phyloP scores from a whole-genome alignment of 768 basidiomycete species.

The Tulasnella sp. region DNA sequence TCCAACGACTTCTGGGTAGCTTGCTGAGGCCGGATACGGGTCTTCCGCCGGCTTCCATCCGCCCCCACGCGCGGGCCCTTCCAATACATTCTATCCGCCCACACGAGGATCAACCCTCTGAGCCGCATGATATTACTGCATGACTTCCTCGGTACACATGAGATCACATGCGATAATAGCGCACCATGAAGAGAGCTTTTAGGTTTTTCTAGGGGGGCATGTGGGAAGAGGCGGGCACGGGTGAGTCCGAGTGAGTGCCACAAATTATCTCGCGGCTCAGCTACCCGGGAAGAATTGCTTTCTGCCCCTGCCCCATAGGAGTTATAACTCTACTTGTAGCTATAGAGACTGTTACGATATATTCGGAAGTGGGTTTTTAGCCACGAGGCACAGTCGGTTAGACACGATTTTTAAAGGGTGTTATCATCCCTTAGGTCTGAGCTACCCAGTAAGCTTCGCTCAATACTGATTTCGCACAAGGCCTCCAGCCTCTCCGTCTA shows the following conservation, averaged over 20 bases:
- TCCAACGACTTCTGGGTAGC: neutral
- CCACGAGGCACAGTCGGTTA: neutral
- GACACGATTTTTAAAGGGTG: neutral
- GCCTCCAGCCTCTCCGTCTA: constrained; percentile 42
- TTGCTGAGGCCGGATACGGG: neutral
- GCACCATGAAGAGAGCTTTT: neutral
- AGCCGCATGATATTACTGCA: neutral
- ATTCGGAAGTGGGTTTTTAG: no score
- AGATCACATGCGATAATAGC: neutral
- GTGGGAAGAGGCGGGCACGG: neutral
- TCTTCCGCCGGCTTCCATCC: neutral
- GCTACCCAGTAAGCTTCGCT: no score
- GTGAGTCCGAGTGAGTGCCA: no score
- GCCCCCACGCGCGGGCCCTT: neutral
- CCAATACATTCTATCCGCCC: neutral
- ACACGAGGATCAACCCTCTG: neutral
- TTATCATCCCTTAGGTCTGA: neutral
- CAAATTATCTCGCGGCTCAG: neutral
- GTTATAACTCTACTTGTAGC: no score
- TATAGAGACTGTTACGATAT: no score
- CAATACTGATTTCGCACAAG: no score
- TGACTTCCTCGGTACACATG: neutral
- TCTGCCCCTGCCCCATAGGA: neutral
- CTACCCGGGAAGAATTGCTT: neutral
- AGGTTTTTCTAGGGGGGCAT: neutral